Evolutionary conservation across 1,284 basidiomycete species (phyloP), one percentile per base, ranked within the genome.

Genomic region (Cutaneotrichosporon sp.): DNA sequence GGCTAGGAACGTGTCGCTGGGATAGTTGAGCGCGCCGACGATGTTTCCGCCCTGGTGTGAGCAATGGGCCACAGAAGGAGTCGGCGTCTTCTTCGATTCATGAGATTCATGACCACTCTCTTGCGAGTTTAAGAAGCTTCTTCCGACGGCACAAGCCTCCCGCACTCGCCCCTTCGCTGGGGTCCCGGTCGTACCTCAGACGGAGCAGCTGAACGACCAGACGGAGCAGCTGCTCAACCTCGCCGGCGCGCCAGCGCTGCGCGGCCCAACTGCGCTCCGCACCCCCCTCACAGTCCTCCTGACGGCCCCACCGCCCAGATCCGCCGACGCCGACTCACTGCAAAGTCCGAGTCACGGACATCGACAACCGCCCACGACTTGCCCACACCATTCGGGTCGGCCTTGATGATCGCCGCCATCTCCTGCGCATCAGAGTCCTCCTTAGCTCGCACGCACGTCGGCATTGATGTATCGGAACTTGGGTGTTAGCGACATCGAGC

Each of bases 31-130:
- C 1, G 70, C 71, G 20, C 65, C 60, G 17, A 72, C 65, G 47
- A 76, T 76, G 55, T 75, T 75, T 5, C 74, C 74, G n/a, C 74
- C 74, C 72, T 75, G 49, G 10, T 4, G 45, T 55, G 45, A 55
- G 54, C 32, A 14, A 12, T 19, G 42, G 27, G 8, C 33, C 33
- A 12, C 29, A 33, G 3, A n/a, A n/a, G n/a, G n/a, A n/a, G n/a
- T n/a, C n/a, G n/a, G n/a, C n/a, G n/a, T n/a, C n/a, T n/a, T n/a
- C n/a, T n/a, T n/a, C n/a, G n/a, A n/a, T n/a, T n/a, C n/a, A n/a
- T n/a, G n/a, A n/a, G n/a, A n/a, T n/a, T n/a, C n/a, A n/a, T n/a
- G n/a, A n/a, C n/a, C n/a, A n/a, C n/a, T n/a, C n/a, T n/a, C n/a
- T n/a, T n/a, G n/a, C n/a, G n/a, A n/a, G n/a, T n/a, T n/a, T n/a